Evolutionary conservation across 2,329 filamentous ascomycete species (phyloP).

Genomic region (Fusarium vanettenii): DNA sequence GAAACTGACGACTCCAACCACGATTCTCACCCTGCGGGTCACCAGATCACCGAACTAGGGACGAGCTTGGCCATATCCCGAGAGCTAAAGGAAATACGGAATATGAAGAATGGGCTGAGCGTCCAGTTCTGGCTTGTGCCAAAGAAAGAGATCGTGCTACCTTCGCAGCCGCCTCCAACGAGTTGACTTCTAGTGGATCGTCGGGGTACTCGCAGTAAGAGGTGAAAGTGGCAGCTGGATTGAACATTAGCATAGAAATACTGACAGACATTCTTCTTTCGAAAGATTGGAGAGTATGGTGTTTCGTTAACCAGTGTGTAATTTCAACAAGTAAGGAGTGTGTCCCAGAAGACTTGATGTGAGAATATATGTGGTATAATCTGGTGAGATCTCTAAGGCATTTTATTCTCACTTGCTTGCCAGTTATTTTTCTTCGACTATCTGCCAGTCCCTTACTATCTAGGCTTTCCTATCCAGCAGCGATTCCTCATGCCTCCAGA

Average conservation of each 20-base stretch:
- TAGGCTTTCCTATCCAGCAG: background rate
- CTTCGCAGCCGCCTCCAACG: background rate
- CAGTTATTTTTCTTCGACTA: background rate
- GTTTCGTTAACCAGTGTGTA: background rate
- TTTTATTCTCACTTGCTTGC: background rate
- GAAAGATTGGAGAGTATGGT: background rate
- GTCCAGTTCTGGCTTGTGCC: background rate
- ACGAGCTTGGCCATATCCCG: background rate
- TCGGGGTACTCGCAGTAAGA: background rate
- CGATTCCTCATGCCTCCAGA: background rate
- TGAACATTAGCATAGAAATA: background rate
- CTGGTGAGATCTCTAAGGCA: background rate
- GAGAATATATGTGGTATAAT: background rate
- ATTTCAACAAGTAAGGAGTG: background rate
- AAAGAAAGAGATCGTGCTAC: background rate
- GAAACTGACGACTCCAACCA: background rate
- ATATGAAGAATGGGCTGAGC: background rate
- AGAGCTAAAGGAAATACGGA: background rate
- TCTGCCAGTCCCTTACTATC: background rate
- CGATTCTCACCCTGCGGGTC: background rate
- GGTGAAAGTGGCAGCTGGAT: background rate
- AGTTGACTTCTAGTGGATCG: background rate
- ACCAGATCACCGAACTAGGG: background rate
- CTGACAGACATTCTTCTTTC: background rate
- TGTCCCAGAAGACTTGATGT: accelerated